Evolutionary conservation across 140 eudicot genomes (phyloP), one percentile per base, ranked within the genome.

Genomic region (Flaveria floridana): DNA sequence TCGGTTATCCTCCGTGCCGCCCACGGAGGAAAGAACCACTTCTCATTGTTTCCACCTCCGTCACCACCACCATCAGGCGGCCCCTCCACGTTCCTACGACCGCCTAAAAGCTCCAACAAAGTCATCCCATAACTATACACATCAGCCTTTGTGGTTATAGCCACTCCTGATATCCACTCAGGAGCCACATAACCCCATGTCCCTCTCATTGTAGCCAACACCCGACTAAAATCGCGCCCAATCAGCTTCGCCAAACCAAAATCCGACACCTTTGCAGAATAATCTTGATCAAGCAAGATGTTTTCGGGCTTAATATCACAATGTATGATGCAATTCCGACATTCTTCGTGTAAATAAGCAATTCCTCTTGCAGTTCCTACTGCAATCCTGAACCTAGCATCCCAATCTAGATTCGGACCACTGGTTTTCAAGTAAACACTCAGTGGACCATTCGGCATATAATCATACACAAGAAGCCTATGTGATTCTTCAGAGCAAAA

Each of bases 21-120:
- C 97, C 97, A 92, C 0, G 97, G 97, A 3, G 97, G 97, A n/a
- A 89, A 92, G 72, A 89, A 92, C 97, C 97, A 92, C 83, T 89
- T 89, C 41, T 86, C 89, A 13, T 81, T 85, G 11, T 55, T 79
- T 39, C 67, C 86, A 14, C 86, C 81, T 2, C 66, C 84, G 2
- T 65, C 78, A 48, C 85, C 79, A 63, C 72, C 82, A 63, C 72
- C 82, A 28, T 81, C 85, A 13, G 94, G 96, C 20, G 93, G 97
- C 8, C 90, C 87, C 72, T 87, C 96, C 21, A 92, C 97, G 59
- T 92, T 92, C 59, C 97, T 80, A 7, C 96, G 86, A 20, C 97
- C 97, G 0, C 97, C 91, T 34, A 92, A 78, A 7, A 92, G 28
- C 79, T 92, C 97, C 82, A 92, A 81, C 51, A 92, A 81, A 3